Conservation (phyloP, 2,329 filamentous ascomycete species). For the Capronia americana region DNA sequence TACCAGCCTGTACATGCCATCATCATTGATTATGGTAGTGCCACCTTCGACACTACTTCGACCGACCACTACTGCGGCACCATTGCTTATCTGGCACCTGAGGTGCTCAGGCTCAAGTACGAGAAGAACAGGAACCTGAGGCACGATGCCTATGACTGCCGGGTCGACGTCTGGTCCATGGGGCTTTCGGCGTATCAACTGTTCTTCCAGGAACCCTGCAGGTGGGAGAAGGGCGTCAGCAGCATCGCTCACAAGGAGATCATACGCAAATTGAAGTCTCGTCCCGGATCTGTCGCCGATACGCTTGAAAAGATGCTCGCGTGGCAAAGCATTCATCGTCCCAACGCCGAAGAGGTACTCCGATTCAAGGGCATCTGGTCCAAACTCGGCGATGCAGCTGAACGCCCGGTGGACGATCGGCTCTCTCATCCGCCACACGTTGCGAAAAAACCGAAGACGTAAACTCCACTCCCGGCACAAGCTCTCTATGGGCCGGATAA, state of each 20-base stretch:
- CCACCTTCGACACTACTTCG: conserved; percentile 59
- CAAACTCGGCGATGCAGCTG: conserved; percentile 1
- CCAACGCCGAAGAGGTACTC: conserved; percentile 52
- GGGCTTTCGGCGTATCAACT: conserved; percentile 24
- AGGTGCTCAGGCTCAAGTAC: conserved; percentile 49
- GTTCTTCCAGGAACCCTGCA: conserved; percentile 22
- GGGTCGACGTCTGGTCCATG: conserved; percentile 23
- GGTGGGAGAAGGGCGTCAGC: conserved; percentile 25
- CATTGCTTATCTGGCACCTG: conserved; percentile 90
- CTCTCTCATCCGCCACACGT: neutral
- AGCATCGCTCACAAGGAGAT: conserved; percentile 12
- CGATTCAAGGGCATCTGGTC: conserved; percentile 6
- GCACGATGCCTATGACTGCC: conserved; percentile 15
- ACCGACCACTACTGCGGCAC: conserved; percentile 63
- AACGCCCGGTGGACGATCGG: neutral
- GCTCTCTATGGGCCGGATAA: neutral
- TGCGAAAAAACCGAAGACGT: neutral
- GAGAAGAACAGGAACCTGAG: neutral
- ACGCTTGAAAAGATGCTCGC: conserved; percentile 17
- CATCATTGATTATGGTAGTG: conserved; percentile 98
- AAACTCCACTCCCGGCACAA: neutral
- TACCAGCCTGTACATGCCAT: conserved; percentile 81
- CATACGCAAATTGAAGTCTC: conserved; percentile 17
- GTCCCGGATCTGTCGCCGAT: conserved; percentile 14
- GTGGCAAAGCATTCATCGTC: conserved; percentile 12